Evolutionary conservation across 1,284 basidiomycete genomes (phyloP), one percentile per base, ranked within the genome.

Genomic region (Puccinia triticina): DNA sequence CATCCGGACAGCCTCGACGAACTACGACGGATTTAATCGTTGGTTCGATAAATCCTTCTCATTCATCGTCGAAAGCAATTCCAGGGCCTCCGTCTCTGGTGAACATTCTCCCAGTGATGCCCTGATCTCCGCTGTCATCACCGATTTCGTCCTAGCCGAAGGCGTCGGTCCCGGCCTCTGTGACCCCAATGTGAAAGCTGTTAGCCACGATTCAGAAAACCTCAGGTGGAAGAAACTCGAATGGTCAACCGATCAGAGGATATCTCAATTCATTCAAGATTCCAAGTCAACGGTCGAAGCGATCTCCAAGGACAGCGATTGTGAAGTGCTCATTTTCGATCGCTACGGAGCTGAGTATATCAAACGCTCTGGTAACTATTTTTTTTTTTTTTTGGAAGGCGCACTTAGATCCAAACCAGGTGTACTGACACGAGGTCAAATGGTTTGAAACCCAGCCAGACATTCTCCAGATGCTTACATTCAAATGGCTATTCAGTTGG

Each of bases 21-120:
- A 89, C 0, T 92, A 92, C 11, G 88, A 91, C 81, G 91, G 92
- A 1, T 89, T 90, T 79, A 98, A 98, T 86, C 90, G 96, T 67
- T 98, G 95, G 91, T 94, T 93, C 87, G 96, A 99, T 89, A 98
- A 98, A 88, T 90, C 93, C 1, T 90, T 93, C 64, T 92, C 92
- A 8, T 88, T 98, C 82, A 90, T 93, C 71, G 91, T 98, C 59
- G 95, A 98, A 88, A 91, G 92, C 18, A 94, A 92, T 83, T 92
- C 93, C 1, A 91, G 94, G 61, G 93, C 94, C 2, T 94, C 94
- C 55, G 92, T 94, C 79, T 92, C 92, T 86, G 96, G 96, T 40
- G 96, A 98, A 88, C 96, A 98, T 88, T 94, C 94, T 2, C 93
- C 94, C 0, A 92, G 93, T 82, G 96, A 98, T 84, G 96, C 96